A percentile compares a stretch with the other conserved stretches of the same genome.
Evolutionary conservation across 345 rosid genomes (phyloP).

Genomic region (Rhodamnia argentea): DNA sequence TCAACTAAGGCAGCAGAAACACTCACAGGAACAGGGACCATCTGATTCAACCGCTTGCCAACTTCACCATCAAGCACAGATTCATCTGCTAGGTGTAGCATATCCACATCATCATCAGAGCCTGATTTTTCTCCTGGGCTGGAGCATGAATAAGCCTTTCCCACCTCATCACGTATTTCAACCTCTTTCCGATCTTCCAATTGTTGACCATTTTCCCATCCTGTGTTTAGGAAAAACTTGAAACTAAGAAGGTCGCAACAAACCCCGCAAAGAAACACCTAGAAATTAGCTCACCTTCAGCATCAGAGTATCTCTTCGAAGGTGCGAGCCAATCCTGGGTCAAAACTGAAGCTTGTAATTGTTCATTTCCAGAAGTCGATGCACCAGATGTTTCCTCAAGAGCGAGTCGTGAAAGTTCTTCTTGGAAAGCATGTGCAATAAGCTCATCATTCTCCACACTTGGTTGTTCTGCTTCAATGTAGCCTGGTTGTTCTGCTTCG

Average conservation of each 20-base stretch:
- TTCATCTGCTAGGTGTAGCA: slow-evolving; percentile 44
- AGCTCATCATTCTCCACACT: slow-evolving; percentile 64
- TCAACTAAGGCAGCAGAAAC: neutral
- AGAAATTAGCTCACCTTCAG: slow-evolving; percentile 13
- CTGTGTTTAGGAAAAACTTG: neutral
- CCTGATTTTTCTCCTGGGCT: slow-evolving; percentile 10
- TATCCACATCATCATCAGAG: slow-evolving; percentile 20
- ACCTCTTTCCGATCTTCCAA: slow-evolving; percentile 11
- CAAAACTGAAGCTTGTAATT: slow-evolving; percentile 34
- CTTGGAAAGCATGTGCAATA: slow-evolving; percentile 68
- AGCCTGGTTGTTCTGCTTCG: slow-evolving; percentile 20
- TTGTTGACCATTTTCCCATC: neutral
- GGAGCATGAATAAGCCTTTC: slow-evolving; percentile 7
- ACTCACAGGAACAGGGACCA: slow-evolving; percentile 73
- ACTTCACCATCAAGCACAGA: slow-evolving; percentile 54
- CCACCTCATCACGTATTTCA: slow-evolving; percentile 3
- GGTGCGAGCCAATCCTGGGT: slow-evolving; percentile 52
- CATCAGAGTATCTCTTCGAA: slow-evolving; percentile 3
- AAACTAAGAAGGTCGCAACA: neutral
- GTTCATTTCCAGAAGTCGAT: slow-evolving; percentile 4
- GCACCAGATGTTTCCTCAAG: slow-evolving; percentile 40
- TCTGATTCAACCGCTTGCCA: slow-evolving; percentile 58
- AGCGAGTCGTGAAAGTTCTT: slow-evolving; percentile 60
- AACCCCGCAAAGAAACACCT: neutral
- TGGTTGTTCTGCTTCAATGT: slow-evolving; percentile 12